Evolutionary conservation across 257 asterid genomes (phyloP), one percentile per base, ranked within the genome.

Genomic region (Gardenia jasminoides): DNA sequence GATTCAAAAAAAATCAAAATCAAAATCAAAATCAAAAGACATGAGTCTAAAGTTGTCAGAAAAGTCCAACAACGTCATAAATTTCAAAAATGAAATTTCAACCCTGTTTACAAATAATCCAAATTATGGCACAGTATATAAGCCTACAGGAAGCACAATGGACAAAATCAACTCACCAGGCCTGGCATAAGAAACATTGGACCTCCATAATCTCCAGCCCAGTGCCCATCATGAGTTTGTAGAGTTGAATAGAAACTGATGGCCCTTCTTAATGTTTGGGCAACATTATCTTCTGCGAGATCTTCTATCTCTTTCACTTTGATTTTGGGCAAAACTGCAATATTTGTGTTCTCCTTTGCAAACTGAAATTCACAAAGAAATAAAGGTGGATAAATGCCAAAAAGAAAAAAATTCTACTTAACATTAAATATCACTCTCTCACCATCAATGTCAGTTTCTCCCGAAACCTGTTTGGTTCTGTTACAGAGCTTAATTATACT

Each of bases 131-230:
- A 67, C 24, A 59, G 30, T 73, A 47, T 47, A 48, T 44, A 44
- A 39, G 62, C 50, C 16, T 56, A 44, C 8, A 46, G 64, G 19
- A 46, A 64, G 61, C 33, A 50, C 56, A 47, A 31, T 33, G 36
- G 73, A 31, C 39, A 72, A 58, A 78, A 59, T 65, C 12, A 79
- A 84, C 90, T 85, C 81, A 96, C 99, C 97, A 96, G 68, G 81
- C 99, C 99, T 78, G 99, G 98, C 92, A 96, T 77, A 83, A 96
- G 90, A 89, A 96, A 96, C 97, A 92, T 92, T 12, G 99, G 97
- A 39, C 99, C 99, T 74, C 98, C 99, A 85, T 92, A 96, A 83
- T 96, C 99, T 77, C 99, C 99, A 19, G 98, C 85, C 99, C 99
- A 96, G 48, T 96, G 97, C 77, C 99, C 99, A 80, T 96, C 99